Evolutionary conservation across 345 rosid genomes (phyloP).

Genomic region (Clausena lansium): DNA sequence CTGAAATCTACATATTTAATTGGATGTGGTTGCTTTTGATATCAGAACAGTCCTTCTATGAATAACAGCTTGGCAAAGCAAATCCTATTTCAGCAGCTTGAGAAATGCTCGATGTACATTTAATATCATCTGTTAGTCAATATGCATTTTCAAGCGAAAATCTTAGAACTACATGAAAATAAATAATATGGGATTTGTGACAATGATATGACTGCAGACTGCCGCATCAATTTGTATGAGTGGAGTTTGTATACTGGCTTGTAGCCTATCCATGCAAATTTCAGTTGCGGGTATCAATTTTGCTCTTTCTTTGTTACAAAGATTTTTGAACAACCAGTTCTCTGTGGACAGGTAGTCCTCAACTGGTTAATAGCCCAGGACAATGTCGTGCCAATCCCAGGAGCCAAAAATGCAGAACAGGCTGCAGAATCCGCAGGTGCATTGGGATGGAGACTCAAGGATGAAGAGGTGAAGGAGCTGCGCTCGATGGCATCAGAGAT

Average conservation of each 20-base stretch:
- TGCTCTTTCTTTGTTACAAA: background rate
- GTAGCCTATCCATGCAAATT: background rate
- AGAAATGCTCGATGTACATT: background rate
- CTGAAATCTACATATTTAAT: background rate
- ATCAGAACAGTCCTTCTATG: background rate
- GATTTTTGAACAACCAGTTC: background rate
- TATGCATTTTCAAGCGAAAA: background rate
- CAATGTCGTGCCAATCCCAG: slow-evolving; percentile 92
- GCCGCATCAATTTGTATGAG: no score
- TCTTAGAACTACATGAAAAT: background rate
- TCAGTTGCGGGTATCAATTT: background rate
- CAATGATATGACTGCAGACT: background rate
- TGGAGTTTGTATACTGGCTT: background rate
- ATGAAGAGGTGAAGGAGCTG: slow-evolving; percentile 65
- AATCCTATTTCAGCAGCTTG: slow-evolving; percentile 5
- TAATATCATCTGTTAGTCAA: background rate
- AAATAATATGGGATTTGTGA: background rate
- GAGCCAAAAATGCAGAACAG: slow-evolving; percentile 83
- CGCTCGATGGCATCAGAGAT: slow-evolving; percentile 68
- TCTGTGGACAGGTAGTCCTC: slow-evolving; percentile 56
- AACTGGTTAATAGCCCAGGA: slow-evolving; percentile 94
- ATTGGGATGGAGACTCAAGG: slow-evolving; percentile 72
- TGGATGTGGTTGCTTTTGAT: background rate
- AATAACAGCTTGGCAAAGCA: background rate
- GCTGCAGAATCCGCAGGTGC: slow-evolving; percentile 83